These are phyloP conservation scores for Moesziomyces sp. DNA, from an alignment of 1,284 basidiomycete species.

Conservation along the genomic window DNA sequence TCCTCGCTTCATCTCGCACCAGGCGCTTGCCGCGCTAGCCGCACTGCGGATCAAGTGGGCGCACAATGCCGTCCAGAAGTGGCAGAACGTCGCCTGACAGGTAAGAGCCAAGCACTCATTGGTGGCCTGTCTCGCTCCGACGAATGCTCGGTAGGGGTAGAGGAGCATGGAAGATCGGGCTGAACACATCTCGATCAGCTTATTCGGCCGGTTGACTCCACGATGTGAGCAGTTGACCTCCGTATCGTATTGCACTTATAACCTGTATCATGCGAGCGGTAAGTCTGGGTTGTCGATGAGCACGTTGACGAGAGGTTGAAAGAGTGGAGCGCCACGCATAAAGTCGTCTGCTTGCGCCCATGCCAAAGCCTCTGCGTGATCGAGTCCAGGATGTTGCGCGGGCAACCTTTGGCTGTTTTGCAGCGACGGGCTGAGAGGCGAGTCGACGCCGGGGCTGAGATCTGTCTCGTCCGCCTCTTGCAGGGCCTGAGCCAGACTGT, in stretches of 20 bases:
- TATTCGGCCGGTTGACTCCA: neutral
- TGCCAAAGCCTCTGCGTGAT: constrained; percentile 26
- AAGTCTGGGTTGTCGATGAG: constrained; percentile 32
- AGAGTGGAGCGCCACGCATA: constrained; percentile 45
- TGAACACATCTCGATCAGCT: neutral
- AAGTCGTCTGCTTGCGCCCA: constrained; percentile 54
- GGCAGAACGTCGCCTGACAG: too few relatives aligned
- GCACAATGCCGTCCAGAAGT: too few relatives aligned
- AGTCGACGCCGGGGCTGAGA: constrained; percentile 2
- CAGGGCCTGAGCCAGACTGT: constrained; percentile 39
- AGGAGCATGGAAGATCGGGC: neutral
- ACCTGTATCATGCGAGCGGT: constrained; percentile 1
- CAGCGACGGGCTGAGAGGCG: constrained; percentile 3
- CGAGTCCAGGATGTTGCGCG: neutral
- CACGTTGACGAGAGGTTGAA: constrained; percentile 45
- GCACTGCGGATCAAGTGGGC: too few relatives aligned
- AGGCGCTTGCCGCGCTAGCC: too few relatives aligned
- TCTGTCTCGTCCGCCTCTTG: constrained; percentile 25
- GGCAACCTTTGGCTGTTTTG: neutral
- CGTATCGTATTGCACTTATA: neutral
- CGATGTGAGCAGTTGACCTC: neutral
- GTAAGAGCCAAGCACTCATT: too few relatives aligned
- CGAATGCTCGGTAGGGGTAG: neutral
- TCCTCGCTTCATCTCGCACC: too few relatives aligned
- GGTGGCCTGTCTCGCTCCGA: too few relatives aligned